Percentiles rank a stretch among this genome's conserved stretches.
Evolutionary conservation across 129 eudicot species (phyloP).

Genomic region (Pulicaria dysenterica): DNA sequence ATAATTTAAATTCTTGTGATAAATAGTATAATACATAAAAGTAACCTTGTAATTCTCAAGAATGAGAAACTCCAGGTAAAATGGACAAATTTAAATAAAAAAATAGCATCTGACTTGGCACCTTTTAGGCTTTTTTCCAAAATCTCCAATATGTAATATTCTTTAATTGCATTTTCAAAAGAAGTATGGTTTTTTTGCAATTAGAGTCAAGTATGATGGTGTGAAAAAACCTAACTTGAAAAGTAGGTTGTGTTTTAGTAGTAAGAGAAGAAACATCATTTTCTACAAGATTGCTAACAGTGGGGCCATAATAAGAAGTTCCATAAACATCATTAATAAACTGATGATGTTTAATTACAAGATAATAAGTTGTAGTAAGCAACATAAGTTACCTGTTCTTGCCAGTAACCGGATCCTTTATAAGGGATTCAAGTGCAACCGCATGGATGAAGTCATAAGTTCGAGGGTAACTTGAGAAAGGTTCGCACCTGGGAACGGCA

Average conservation of each 20-base stretch:
- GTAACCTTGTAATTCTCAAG: too few relatives aligned
- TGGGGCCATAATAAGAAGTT: conserved; percentile 17
- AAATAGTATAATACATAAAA: too few relatives aligned
- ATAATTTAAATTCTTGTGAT: too few relatives aligned
- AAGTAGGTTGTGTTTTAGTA: too few relatives aligned
- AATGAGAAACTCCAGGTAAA: not conserved
- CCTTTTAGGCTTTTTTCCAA: not conserved
- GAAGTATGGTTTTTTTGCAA: too few relatives aligned
- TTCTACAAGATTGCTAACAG: not conserved
- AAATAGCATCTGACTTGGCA: not conserved
- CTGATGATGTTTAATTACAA: not conserved
- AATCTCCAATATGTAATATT: not conserved
- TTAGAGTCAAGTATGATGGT: too few relatives aligned
- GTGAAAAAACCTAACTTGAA: too few relatives aligned
- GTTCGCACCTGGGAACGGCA: conserved; percentile 75
- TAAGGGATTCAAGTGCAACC: conserved; percentile 70
- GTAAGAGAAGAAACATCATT: not conserved
- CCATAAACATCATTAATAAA: not conserved
- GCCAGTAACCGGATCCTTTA: conserved; percentile 70
- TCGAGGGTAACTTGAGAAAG: conserved; percentile 97
- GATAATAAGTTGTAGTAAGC: not conserved
- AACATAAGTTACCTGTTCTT: conserved; percentile 58
- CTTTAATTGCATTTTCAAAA: not conserved
- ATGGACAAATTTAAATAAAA: not conserved
- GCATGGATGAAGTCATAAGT: conserved; percentile 89